Evolutionary conservation across 768 basidiomycete genomes (phyloP).

Genomic region (Russula compacta): DNA sequence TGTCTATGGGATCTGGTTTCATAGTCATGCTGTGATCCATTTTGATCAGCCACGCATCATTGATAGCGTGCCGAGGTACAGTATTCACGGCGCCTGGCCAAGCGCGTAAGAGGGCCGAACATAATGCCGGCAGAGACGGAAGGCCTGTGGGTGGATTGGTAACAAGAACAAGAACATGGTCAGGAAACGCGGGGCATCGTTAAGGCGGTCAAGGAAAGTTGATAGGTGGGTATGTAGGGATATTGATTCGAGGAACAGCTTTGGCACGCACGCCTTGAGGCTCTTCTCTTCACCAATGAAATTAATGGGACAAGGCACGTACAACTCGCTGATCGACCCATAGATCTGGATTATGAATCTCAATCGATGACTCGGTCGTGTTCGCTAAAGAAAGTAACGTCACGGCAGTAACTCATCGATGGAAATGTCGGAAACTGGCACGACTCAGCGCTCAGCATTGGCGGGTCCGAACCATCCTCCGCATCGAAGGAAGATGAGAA

Average conservation of each 20-base stretch:
- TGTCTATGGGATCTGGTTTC: not conserved
- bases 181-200: not conserved
- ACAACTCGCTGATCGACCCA: not conserved
- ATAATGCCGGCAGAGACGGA: not conserved
- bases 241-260: not conserved
- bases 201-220: not conserved
- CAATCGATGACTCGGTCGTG: not conserved
- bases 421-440: not conserved
- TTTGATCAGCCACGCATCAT: not conserved
- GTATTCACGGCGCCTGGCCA: not conserved
- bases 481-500: not conserved
- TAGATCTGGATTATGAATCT: not conserved
- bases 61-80: not conserved
- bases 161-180: not conserved
- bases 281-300: not conserved
- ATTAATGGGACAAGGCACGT: not conserved
- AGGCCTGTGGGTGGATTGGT: not conserved
- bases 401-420: slow-evolving; percentile 2
- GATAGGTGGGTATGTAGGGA: not conserved
- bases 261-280: not conserved
- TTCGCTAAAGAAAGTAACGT: not conserved
- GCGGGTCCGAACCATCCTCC: not conserved
- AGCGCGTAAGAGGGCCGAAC: not conserved
- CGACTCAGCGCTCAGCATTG: not conserved
- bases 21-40: not conserved